These are phyloP conservation scores for Penicillium sp. DNA, from an alignment of 2,329 filamentous ascomycete genomes.

Conservation along the genomic window DNA sequence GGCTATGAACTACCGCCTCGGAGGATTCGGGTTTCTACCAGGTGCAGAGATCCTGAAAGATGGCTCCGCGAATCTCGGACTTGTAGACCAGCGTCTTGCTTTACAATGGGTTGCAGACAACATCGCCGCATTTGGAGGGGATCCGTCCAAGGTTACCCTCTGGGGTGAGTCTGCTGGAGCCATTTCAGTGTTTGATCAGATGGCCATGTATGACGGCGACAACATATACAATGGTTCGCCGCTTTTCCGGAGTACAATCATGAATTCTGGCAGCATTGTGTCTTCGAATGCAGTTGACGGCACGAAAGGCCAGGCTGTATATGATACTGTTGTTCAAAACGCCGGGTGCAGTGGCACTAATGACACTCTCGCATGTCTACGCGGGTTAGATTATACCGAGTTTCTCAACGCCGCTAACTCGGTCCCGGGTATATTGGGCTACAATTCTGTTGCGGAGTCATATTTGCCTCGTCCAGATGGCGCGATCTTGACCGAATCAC, in stretches of 20 bases:
- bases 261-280: conserved; percentile 67
- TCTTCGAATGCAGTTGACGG: conserved; percentile 65
- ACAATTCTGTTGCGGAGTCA: conserved; percentile 66
- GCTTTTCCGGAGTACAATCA: conserved; percentile 73
- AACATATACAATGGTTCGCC: conserved; percentile 70
- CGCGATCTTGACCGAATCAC: conserved; percentile 58
- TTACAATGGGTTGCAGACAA: conserved; percentile 77
- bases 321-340: conserved; percentile 45
- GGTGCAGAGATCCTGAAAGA: conserved; percentile 67
- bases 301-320: conserved; percentile 61
- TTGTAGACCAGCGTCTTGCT: conserved; percentile 69
- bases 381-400: conserved; percentile 45
- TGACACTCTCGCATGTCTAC: conserved; percentile 51
- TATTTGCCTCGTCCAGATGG: conserved; percentile 75
- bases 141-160: conserved; percentile 74
- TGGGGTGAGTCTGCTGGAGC: conserved; percentile 72
- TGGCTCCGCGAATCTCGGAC: conserved; percentile 67
- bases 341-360: conserved; percentile 46
- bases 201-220: conserved; percentile 70
- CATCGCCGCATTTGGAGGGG: conserved; percentile 73
- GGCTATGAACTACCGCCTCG: conserved; percentile 73
- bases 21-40: conserved; percentile 70
- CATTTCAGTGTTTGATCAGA: conserved; percentile 74
- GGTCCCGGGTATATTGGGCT: conserved; percentile 66
- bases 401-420: conserved; percentile 65